phyloP scores from a whole-genome alignment of 2,329 filamentous ascomycete genomes.

The Davidsoniella eucalypti region DNA sequence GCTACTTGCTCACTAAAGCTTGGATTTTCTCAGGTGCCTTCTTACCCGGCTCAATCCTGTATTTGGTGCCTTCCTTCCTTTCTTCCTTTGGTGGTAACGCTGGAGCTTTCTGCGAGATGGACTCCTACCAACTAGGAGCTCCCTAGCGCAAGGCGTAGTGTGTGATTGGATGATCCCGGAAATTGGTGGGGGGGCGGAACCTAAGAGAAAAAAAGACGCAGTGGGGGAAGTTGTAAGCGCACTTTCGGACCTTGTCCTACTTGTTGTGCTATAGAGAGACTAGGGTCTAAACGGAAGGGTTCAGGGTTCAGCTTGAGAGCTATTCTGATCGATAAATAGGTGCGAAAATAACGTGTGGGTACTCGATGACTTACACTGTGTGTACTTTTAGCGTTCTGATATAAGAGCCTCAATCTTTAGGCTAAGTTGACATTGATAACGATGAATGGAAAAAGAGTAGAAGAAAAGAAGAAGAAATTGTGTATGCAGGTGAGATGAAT shows the following conservation, averaged over 20 bases:
- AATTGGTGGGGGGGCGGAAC: neutral
- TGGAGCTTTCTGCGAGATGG: neutral
- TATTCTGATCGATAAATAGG: neutral
- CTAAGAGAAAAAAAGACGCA: conserved; percentile 6
- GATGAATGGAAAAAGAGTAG: no score
- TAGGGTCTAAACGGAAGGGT: neutral
- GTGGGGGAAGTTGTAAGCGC: conserved; percentile 12
- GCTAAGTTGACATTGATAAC: neutral
- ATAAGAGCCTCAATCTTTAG: conserved; percentile 1
- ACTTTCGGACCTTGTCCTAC: conserved; percentile 3
- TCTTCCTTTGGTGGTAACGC: neutral
- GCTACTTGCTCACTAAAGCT: neutral
- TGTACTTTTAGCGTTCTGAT: no score
- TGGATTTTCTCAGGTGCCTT: neutral
- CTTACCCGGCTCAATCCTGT: conserved; percentile 5
- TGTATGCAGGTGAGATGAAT: neutral
- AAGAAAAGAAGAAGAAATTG: no score
- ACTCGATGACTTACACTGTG: neutral
- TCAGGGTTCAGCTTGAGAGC: neutral
- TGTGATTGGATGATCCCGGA: conserved; percentile 5
- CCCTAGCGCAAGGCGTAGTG: neutral
- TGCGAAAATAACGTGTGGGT: neutral
- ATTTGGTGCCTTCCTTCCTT: neutral
- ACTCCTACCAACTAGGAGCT: conserved; percentile 7
- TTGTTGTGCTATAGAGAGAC: neutral